Conservation (phyloP, 1,284 basidiomycete genomes). For the Amylostereum chailletii region DNA sequence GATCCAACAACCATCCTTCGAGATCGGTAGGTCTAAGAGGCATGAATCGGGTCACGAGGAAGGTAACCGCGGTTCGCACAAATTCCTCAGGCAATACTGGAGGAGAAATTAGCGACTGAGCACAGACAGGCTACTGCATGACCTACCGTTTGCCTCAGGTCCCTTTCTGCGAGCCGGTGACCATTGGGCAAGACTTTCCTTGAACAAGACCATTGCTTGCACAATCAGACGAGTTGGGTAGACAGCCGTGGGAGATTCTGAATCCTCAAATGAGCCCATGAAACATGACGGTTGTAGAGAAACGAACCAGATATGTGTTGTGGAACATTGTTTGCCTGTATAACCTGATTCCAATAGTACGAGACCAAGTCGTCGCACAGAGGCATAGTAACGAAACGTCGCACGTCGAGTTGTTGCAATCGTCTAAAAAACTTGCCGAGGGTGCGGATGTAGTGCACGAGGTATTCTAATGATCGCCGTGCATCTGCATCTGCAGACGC, state of each 20-base stretch:
- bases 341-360: slow-evolving; percentile 73
- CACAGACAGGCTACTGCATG: neutral
- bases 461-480: slow-evolving; percentile 35
- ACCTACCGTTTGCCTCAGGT: slow-evolving; percentile 45
- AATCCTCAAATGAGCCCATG: neutral
- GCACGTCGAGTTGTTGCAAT: slow-evolving; percentile 52
- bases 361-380: slow-evolving; percentile 56
- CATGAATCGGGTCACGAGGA: slow-evolving; percentile 77
- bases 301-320: slow-evolving; percentile 48
- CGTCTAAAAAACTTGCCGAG: slow-evolving; percentile 75
- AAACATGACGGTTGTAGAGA: neutral
- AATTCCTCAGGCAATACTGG: slow-evolving; percentile 45
- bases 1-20: slow-evolving; percentile 73
- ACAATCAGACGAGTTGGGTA: slow-evolving; percentile 78
- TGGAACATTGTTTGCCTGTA: slow-evolving; percentile 46
- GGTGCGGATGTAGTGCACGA: slow-evolving; percentile 58
- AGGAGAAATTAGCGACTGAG: slow-evolving; percentile 4
- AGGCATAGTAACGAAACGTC: slow-evolving; percentile 57
- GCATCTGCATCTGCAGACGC: slow-evolving; percentile 20
- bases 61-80: slow-evolving; percentile 68
- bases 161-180: slow-evolving; percentile 53
- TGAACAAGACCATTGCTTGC: slow-evolving; percentile 83
- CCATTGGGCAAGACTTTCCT: slow-evolving; percentile 74
- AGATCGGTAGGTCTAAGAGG: slow-evolving; percentile 74
- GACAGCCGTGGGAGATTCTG: slow-evolving; percentile 42